Conservation (phyloP, 2,329 filamentous ascomycete species). For the Seiridium unicorne region DNA sequence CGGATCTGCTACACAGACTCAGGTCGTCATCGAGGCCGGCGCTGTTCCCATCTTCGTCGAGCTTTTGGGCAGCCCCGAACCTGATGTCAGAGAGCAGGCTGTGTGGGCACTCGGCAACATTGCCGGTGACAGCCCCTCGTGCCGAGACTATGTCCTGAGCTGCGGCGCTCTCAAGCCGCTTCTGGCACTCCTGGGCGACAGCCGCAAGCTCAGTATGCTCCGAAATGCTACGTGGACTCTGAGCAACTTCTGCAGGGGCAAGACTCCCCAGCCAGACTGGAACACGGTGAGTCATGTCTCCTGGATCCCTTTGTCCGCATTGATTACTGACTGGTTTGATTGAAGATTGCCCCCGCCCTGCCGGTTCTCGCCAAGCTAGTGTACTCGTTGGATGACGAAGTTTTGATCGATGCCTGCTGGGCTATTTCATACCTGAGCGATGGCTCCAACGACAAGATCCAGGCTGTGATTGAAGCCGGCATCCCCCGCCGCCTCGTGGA, state of each 20-base stretch:
- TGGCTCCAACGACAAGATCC: conserved; percentile 98
- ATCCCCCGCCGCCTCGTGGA: conserved; percentile 96
- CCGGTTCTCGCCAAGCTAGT: conserved; percentile 96
- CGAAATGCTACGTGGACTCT: conserved; percentile 98
- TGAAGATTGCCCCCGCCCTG: conserved; percentile 86
- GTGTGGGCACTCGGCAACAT: conserved; percentile 99
- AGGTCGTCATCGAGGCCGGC: conserved; percentile 97
- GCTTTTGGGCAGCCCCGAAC: conserved; percentile 90
- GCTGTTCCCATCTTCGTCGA: conserved; percentile 99
- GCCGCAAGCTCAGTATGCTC: conserved; percentile 98
- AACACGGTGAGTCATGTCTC: conserved; percentile 67
- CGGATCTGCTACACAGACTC: conserved; percentile 93
- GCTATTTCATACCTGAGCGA: conserved; percentile 98
- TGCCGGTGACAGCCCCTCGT: conserved; percentile 95
- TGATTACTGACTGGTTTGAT: conserved; percentile 9
- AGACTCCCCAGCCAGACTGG: conserved; percentile 99
- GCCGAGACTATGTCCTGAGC: conserved; percentile 92
- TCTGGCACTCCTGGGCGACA: conserved; percentile 86
- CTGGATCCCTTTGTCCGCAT: background rate
- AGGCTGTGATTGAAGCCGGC: conserved; percentile 96
- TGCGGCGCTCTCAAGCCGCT: conserved; percentile 90
- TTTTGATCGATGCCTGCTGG: conserved; percentile 99
- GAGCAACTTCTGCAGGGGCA: conserved; percentile 99
- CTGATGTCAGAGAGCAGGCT: conserved; percentile 95
- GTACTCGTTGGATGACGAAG: conserved; percentile 97